Base-by-base conservation (phyloP, 768 basidiomycete species). In the Daedaleopsis sinensis region DNA sequence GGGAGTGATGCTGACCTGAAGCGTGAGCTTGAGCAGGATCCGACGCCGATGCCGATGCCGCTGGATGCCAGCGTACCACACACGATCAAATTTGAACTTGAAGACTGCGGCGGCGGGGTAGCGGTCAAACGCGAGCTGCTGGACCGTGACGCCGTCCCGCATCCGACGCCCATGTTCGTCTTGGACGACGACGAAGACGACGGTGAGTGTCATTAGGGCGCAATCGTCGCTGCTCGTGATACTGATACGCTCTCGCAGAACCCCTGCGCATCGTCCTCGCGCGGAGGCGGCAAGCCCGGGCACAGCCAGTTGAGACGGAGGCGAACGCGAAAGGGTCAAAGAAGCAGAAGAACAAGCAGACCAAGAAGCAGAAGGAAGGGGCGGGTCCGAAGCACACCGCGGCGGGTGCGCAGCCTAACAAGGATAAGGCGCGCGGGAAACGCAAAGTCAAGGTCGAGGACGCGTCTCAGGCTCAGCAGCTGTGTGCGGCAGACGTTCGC, bases 101-200 rank as follows among this genome's bases (percentile, higher is more conserved):
- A n/a, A n/a, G n/a, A n/a, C n/a, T n/a, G n/a, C n/a, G n/a, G n/a
- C n/a, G 27, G 27, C 27, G 27, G 4, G 7, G 44, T 46, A 3
- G 16, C 13, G 4, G 18, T 46, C 16, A 46, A 46, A 21, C 44
- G 44, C 44, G 44, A 46, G 44, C 44, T n/a, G 18, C 18, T n/a
- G n/a, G 44, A 16, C n/a, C n/a, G n/a, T 7, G 10, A 7, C n/a
- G 44, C 44, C 21, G 21, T 21, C n/a, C 9, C 44, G 10, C 44
- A n/a, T 18, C 18, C 21, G 7, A 32, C 27, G 27, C 18, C 15
- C 11, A 44, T 19, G 5, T 46, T 59, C 3, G 36, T 27, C 5
- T 18, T 59, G 32, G 44, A 23, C 8, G 58, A 47, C 2, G 58
- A 59, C 8, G 58, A 59, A 35, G 58, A 59, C 44, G 58, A 59